Base-by-base conservation (phyloP, 1,139 yeast genomes). In the Pichia sp. region DNA sequence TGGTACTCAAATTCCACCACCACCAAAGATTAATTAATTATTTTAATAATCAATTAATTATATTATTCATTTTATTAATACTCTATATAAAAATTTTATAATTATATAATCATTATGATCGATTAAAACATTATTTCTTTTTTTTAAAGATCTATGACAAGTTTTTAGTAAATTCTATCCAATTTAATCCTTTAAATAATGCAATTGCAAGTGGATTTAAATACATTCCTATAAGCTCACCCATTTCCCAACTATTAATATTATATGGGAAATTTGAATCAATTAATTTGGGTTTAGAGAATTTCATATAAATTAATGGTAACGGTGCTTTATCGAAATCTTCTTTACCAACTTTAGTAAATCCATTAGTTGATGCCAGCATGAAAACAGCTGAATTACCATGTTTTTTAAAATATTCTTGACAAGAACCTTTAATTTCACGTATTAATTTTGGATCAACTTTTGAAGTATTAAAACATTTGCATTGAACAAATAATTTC, bases 331-430 rank as follows among this genome's bases (percentile, higher is more conserved):
- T 65, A 49, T 82, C 78, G 51, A 83, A 69, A 44, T 80, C 78
- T 6, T 66, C 64, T 33, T 74, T 63, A 0, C 83, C 89, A 48
- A 80, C 83, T 33, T 68, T 60, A 0, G 94, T 81, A 40, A 82
- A 67, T 2, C 74, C 68, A 16, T 73, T 70, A 1, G 92, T 87
- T 0, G 87, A 74, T 11, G 82, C 77, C 53, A 76, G 61, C 53
- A 76, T 59, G 27, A 69, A 64, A 16, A 74, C 58, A 0, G 87
- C 87, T 0, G 76, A 69, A 34, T 81, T 58, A 52, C 80, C 87
- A 37, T 44, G 48, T 6, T 46, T 42, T 10, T 41, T 39, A 6
- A 46, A 47, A 32, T 50, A 46, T 30, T 54, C 53, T 24, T 49
- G 50, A 49, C 58, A 58, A 1, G 61, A 56, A 0, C 67, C 66